These are phyloP conservation scores for Backusella sp. DNA, from an alignment of 192 early-diverging fungal species.

Conservation along the genomic window DNA sequence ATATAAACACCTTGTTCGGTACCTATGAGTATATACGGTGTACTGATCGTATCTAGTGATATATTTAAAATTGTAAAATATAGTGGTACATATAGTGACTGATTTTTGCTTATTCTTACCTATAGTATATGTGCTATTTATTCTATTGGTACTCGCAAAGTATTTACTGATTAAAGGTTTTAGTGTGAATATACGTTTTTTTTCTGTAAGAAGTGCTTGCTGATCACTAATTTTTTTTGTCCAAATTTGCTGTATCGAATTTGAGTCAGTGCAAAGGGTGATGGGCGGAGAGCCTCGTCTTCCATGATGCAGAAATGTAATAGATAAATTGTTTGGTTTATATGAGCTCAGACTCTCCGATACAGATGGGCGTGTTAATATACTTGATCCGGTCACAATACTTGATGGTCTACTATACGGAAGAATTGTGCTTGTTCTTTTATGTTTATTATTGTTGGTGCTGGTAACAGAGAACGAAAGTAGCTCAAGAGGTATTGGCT, in stretches of 20 bases:
- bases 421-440: slow-evolving; percentile 27
- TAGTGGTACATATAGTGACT: background rate
- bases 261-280: slow-evolving; percentile 70
- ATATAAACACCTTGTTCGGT: slow-evolving; percentile 83
- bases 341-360: background rate
- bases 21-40: slow-evolving; percentile 61
- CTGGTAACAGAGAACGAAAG: slow-evolving; percentile 42
- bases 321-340: slow-evolving; percentile 48
- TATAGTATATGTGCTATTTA: slow-evolving; percentile 44
- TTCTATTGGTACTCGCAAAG: slow-evolving; percentile 48
- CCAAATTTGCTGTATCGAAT: slow-evolving; percentile 79
- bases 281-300: slow-evolving; percentile 55
- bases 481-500: slow-evolving; percentile 84
- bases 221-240: slow-evolving; percentile 72
- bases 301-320: slow-evolving; percentile 77
- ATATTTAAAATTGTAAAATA: background rate
- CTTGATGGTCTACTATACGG: slow-evolving; percentile 21
- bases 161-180: slow-evolving; percentile 43
- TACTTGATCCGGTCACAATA: background rate
- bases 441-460: slow-evolving; percentile 10
- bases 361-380: background rate
- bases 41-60: slow-evolving; percentile 34
- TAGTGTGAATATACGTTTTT: slow-evolving; percentile 50
- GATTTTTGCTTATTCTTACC: background rate
- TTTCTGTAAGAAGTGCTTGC: slow-evolving; percentile 39